These are phyloP conservation scores for Pontederia crassipes DNA, from an alignment of 176 grass and related monocot genomes.

Conservation along the genomic window DNA sequence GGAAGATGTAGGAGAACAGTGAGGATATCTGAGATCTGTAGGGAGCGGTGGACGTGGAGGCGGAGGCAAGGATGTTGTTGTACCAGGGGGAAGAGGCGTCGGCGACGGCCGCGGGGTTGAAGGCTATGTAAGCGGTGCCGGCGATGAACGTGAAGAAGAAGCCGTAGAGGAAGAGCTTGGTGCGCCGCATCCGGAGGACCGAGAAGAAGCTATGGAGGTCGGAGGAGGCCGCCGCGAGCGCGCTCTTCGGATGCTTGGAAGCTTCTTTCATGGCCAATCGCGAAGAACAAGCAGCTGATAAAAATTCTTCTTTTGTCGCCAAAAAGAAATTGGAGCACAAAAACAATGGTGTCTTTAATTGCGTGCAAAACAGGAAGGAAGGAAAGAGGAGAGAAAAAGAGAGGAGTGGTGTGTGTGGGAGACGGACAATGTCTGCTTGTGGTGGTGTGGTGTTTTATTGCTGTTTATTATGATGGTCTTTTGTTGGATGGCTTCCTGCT, in stretches of 20 bases:
- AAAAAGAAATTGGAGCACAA: no score
- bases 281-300: no score
- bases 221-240: neutral
- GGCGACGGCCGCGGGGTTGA: slow-evolving; percentile 27
- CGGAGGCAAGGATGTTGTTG: slow-evolving; percentile 51
- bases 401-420: no score
- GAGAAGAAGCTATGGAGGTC: slow-evolving; percentile 17
- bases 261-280: slow-evolving; percentile 25
- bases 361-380: no score
- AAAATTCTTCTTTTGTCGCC: no score
- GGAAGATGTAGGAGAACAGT: slow-evolving; percentile 52
- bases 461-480: no score
- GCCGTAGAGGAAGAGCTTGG: slow-evolving; percentile 63
- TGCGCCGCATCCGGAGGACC: slow-evolving; percentile 4
- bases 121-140: slow-evolving; percentile 44
- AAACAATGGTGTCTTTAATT: no score
- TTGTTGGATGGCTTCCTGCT: no score
- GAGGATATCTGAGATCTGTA: slow-evolving; percentile 50
- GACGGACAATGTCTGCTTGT: no score
- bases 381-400: no score
- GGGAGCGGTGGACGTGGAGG: slow-evolving; percentile 32
- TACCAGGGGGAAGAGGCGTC: slow-evolving; percentile 36
- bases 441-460: no score
- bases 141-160: slow-evolving; percentile 51
- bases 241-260: slow-evolving; percentile 13